Conservation (phyloP, 2,329 filamentous ascomycete genomes). For the Xylaria hypoxylon region DNA sequence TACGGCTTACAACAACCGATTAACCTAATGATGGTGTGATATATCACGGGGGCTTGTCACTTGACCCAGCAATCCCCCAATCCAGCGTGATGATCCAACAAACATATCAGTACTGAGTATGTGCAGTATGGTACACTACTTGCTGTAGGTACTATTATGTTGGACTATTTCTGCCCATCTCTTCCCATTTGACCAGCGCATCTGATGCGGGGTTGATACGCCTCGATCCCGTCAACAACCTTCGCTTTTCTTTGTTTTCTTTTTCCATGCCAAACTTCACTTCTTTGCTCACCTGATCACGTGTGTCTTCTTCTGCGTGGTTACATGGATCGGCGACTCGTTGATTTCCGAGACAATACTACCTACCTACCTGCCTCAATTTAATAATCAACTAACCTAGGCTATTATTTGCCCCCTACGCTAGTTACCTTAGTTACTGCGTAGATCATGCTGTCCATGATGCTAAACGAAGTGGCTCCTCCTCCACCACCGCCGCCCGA, state of each 20-base stretch:
- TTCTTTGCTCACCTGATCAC: background rate
- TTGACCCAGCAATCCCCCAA: constrained; percentile 15
- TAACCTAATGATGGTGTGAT: background rate
- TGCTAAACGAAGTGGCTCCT: constrained; percentile 44
- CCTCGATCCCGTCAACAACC: constrained; percentile 3
- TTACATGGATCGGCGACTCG: constrained; percentile 5
- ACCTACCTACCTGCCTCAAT: background rate
- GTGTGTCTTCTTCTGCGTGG: constrained; percentile 1
- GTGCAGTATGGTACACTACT: too few relatives aligned
- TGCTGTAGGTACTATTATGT: too few relatives aligned
- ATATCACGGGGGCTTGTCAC: constrained; percentile 20
- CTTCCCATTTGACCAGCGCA: constrained; percentile 12
- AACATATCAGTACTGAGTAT: background rate
- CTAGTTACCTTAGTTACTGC: background rate
- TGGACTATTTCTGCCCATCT: background rate
- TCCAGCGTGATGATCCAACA: background rate
- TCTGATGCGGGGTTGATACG: constrained; percentile 28
- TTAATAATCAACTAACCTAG: background rate
- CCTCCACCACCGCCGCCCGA: constrained; percentile 26
- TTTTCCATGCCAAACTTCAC: background rate
- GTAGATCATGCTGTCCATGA: constrained; percentile 47
- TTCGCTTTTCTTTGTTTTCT: constrained; percentile 8
- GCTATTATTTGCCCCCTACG: background rate
- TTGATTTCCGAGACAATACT: background rate
- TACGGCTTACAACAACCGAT: background rate